Percentiles rank a stretch among this genome's conserved stretches.
Conservation (phyloP, 495 filamentous ascomycete genomes). For the Penicillium lagena region DNA sequence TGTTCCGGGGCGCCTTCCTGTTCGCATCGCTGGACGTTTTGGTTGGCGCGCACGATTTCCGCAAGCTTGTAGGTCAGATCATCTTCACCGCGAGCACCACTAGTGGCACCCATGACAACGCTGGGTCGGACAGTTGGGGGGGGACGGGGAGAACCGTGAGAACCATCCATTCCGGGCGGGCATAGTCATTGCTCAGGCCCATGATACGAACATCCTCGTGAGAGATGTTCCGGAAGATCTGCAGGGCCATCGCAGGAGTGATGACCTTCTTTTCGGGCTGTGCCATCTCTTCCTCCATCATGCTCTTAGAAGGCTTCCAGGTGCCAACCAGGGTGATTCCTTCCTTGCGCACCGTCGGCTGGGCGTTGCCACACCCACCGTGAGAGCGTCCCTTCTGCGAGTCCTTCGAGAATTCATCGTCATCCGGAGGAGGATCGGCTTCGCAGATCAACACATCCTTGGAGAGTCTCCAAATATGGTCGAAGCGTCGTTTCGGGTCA, state of each 20-base stretch:
- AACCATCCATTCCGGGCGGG: constrained; percentile 97
- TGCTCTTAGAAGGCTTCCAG: constrained; percentile 68
- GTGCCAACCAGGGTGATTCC: constrained; percentile 76
- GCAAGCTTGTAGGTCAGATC: constrained; percentile 98
- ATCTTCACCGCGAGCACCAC: constrained; percentile 89
- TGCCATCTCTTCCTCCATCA: constrained; percentile 57
- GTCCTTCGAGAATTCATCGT: constrained; percentile 55
- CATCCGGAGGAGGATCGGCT: constrained; percentile 55
- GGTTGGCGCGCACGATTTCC: constrained; percentile 96
- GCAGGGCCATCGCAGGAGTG: constrained; percentile 75
- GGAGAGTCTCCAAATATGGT: constrained; percentile 79
- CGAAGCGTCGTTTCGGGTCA: constrained; percentile 90
- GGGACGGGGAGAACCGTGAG: constrained; percentile 92
- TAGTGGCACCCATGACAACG: constrained; percentile 81
- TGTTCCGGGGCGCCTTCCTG: constrained; percentile 85
- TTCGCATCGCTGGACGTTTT: constrained; percentile 82
- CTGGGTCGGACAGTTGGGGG: constrained; percentile 93
- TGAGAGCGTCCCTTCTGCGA: constrained; percentile 50
- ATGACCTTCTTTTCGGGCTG: constrained; percentile 79
- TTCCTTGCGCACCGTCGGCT: constrained; percentile 78
- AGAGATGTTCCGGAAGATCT: constrained; percentile 77
- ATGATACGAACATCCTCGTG: constrained; percentile 75
- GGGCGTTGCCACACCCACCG: constrained; percentile 88
- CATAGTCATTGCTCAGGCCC: constrained; percentile 87
- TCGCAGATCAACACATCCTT: constrained; percentile 82